Evolutionary conservation across 2,329 filamentous ascomycete species (phyloP).

Genomic region (Pseudogymnoascus sp.): DNA sequence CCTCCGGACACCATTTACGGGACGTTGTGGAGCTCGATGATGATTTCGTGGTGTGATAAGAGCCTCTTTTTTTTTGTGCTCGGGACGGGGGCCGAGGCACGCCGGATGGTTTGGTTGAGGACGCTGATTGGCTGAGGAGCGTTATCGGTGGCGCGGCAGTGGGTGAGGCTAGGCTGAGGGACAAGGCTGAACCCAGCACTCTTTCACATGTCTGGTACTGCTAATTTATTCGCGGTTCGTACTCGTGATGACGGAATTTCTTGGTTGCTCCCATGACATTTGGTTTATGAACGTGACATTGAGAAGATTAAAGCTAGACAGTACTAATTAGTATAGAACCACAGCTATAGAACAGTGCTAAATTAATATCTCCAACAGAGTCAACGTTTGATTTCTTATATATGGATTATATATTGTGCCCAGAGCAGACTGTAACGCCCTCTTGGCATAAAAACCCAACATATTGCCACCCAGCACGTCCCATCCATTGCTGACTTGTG

Average conservation of each 20-base stretch:
- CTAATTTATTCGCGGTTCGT: neutral
- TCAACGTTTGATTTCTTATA: neutral
- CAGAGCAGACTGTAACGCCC: neutral
- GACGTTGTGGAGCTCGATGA: conserved; percentile 3
- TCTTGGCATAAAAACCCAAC: neutral
- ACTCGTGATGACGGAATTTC: neutral
- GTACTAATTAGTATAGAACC: too few relatives aligned
- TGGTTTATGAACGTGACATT: conserved; percentile 1
- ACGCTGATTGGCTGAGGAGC: neutral
- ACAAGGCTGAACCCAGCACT: neutral
- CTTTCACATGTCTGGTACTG: neutral
- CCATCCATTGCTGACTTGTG: neutral
- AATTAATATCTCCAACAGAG: neutral
- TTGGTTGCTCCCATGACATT: neutral
- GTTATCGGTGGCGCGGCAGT: neutral
- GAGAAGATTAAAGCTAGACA: neutral
- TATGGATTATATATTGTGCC: neutral
- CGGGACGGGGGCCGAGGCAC: neutral
- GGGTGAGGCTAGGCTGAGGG: neutral
- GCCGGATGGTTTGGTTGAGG: neutral
- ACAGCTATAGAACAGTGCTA: neutral
- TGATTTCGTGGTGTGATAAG: conserved; percentile 4
- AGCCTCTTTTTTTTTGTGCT: conserved; percentile 5
- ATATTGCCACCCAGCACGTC: neutral
- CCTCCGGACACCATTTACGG: neutral